A percentile compares a stretch with the other conserved stretches of the same genome.
phyloP scores from a whole-genome alignment of 805 yeast species.

The Grigorovia yakushimaensis region DNA sequence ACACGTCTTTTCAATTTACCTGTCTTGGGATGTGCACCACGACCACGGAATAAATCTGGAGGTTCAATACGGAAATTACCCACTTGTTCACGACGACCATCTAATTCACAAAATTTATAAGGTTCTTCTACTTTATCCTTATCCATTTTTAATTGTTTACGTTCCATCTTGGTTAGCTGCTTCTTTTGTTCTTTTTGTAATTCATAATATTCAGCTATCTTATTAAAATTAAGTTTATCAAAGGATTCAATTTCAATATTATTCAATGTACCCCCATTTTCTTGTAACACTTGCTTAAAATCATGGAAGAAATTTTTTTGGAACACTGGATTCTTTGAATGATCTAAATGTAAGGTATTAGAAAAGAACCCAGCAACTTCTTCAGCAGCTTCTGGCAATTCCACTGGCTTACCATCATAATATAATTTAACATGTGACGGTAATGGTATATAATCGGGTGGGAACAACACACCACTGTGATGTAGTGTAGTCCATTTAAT shows the following conservation, averaged over 20 bases:
- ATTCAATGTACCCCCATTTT: constrained; percentile 52
- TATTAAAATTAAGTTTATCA: constrained; percentile 64
- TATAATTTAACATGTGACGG: constrained; percentile 67
- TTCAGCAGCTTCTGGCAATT: constrained; percentile 73
- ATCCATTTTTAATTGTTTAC: constrained; percentile 60
- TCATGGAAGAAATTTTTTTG: constrained; percentile 82
- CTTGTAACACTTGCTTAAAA: constrained; percentile 57
- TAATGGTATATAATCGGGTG: constrained; percentile 82
- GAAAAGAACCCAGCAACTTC: constrained; percentile 95
- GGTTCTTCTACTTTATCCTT: constrained; percentile 71
- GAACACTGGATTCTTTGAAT: constrained; percentile 77
- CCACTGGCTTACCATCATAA: constrained; percentile 69
- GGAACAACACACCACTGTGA: constrained; percentile 88
- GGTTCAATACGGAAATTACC: constrained; percentile 95
- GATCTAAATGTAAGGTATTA: constrained; percentile 80
- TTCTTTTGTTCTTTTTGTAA: constrained; percentile 62
- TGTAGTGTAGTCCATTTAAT: constrained; percentile 79
- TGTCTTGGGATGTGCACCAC: constrained; percentile 95
- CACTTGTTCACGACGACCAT: constrained; percentile 84
- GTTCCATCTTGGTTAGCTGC: constrained; percentile 58
- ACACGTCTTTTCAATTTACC: constrained; percentile 86
- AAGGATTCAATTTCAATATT: constrained; percentile 45
- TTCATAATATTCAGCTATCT: constrained; percentile 67
- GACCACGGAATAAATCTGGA: constrained; percentile 90
- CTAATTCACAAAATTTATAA: constrained; percentile 66